Conservation (phyloP, 2,329 filamentous ascomycete genomes). For the Claviceps cyperi region DNA sequence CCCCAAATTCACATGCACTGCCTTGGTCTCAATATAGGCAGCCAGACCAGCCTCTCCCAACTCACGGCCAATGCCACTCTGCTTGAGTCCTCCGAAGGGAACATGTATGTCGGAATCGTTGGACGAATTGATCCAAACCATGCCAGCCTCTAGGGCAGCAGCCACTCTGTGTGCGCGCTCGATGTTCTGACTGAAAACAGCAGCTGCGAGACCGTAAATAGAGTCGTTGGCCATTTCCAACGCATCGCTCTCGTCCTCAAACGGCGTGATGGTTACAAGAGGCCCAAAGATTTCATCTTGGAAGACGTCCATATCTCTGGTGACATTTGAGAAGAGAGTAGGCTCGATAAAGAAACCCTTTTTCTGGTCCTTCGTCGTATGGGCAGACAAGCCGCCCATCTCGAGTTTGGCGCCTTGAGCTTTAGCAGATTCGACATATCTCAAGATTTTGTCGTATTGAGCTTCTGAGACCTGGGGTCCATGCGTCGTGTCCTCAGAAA, state of each 20-base stretch:
- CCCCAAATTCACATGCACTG: slow-evolving; percentile 17
- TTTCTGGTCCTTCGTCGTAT: slow-evolving; percentile 17
- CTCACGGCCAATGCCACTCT: slow-evolving; percentile 33
- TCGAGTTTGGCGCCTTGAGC: slow-evolving; percentile 54
- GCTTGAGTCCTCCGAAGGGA: slow-evolving; percentile 33
- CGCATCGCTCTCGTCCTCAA: slow-evolving; percentile 28
- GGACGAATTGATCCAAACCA: slow-evolving; percentile 37
- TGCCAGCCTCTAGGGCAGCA: slow-evolving; percentile 45
- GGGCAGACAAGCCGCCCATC: slow-evolving; percentile 42
- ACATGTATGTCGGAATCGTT: slow-evolving; percentile 30
- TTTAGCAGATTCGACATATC: slow-evolving; percentile 56
- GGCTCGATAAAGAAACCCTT: slow-evolving; percentile 33
- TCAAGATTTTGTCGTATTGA: slow-evolving; percentile 56
- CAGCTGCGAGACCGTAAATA: slow-evolving; percentile 45
- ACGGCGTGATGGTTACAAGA: slow-evolving; percentile 26
- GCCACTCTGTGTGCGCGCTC: slow-evolving; percentile 32
- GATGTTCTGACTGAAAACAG: slow-evolving; percentile 47
- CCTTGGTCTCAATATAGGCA: slow-evolving; percentile 30
- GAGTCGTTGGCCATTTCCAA: slow-evolving; percentile 33
- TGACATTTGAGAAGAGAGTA: slow-evolving; percentile 29
- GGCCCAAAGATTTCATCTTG: slow-evolving; percentile 33
- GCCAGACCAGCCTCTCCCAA: slow-evolving; percentile 30
- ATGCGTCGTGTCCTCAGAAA: slow-evolving; percentile 54
- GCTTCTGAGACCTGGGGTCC: slow-evolving; percentile 59
- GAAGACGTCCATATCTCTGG: slow-evolving; percentile 27